A percentile compares a stretch with the other conserved stretches of the same genome.
phyloP scores from a whole-genome alignment of 164 flowering plant genomes.

The Piper betle region DNA sequence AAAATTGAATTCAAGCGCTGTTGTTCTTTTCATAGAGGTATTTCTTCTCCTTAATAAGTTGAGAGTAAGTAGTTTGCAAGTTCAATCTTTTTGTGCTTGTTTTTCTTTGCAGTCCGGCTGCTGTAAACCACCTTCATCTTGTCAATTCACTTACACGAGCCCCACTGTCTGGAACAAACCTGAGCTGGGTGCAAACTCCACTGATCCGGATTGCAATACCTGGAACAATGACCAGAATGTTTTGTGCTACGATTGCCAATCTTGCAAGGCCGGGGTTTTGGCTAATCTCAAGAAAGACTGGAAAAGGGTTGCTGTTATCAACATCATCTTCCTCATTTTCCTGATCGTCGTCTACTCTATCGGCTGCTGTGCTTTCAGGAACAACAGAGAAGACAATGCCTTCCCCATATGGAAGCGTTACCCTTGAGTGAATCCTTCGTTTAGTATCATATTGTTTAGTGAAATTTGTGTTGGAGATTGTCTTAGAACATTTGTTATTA shows the following conservation, averaged over 20 bases:
- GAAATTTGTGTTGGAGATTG: not conserved
- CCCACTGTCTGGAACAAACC: slow-evolving; percentile 30
- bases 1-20: too few species aligned
- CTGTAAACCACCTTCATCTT: slow-evolving; percentile 47
- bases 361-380: slow-evolving; percentile 51
- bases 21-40: not conserved
- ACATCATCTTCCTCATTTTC: slow-evolving; percentile 30
- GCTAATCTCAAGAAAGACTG: slow-evolving; percentile 35
- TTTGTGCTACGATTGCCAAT: slow-evolving; percentile 35
- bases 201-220: slow-evolving; percentile 20
- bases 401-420: slow-evolving; percentile 16
- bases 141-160: slow-evolving; percentile 23
- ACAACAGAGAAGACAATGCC: slow-evolving; percentile 31
- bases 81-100: not conserved
- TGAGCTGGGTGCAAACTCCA: not conserved
- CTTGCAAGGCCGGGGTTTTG: slow-evolving; percentile 51
- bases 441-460: not conserved
- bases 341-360: slow-evolving; percentile 35
- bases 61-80: not conserved
- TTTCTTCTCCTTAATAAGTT: not conserved
- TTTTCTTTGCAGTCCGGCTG: slow-evolving; percentile 41
- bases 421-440: slow-evolving; percentile 2
- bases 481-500: not conserved
- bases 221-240: slow-evolving; percentile 23
- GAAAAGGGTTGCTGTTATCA: slow-evolving; percentile 40